Percentiles rank a stretch among this genome's conserved stretches.
Conservation (phyloP, 768 basidiomycete genomes). For the Tulasnella sp. region DNA sequence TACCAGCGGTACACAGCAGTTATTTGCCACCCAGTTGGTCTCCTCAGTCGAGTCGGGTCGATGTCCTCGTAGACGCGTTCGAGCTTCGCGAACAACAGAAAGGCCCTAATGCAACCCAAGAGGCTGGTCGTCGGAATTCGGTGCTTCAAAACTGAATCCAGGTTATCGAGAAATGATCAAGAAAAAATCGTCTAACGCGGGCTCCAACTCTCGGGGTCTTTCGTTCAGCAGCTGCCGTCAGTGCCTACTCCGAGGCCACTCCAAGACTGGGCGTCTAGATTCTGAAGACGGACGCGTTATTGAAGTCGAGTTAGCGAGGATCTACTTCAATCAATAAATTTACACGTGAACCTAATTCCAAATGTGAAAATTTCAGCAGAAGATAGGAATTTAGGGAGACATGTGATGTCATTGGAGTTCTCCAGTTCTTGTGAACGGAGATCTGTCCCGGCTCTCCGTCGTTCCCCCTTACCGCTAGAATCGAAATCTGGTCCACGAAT, state of each 20-base stretch:
- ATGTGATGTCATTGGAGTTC: background rate
- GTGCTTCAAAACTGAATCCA: background rate
- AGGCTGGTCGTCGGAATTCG: background rate
- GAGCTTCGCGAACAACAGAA: too few relatives aligned
- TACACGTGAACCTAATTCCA: background rate
- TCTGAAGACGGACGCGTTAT: background rate
- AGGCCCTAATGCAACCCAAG: too few relatives aligned
- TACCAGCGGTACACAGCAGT: background rate
- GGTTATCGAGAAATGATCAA: too few relatives aligned
- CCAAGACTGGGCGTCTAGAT: background rate
- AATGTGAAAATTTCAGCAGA: background rate
- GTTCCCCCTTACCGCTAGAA: constrained; percentile 7
- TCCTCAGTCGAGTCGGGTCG: background rate
- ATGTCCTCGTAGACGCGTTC: too few relatives aligned
- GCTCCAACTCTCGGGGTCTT: too few relatives aligned
- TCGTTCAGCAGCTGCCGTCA: too few relatives aligned
- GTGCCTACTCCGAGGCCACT: background rate
- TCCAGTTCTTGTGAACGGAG: background rate
- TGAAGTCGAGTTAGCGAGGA: background rate
- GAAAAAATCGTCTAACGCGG: too few relatives aligned
- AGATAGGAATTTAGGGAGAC: background rate
- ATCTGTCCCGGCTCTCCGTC: background rate
- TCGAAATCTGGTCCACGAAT: constrained; percentile 13
- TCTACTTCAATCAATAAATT: background rate
- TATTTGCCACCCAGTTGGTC: background rate